Evolutionary conservation across 352 stramenopile genomes (phyloP).

Genomic region (Phytophthora meadii): DNA sequence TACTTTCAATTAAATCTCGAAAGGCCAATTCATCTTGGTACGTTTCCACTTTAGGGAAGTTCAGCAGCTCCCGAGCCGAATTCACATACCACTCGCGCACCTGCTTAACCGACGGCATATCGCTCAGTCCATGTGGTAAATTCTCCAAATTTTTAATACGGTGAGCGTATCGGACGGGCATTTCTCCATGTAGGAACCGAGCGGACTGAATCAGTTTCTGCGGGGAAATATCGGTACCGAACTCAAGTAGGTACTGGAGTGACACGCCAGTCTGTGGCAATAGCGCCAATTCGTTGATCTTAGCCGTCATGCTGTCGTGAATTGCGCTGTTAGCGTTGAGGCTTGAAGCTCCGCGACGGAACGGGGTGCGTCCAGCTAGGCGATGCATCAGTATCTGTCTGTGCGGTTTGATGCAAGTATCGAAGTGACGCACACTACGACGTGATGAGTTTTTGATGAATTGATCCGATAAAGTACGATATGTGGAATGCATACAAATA

Average conservation of each 20-base stretch:
- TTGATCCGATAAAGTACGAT: conserved; percentile 6
- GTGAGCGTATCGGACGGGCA: conserved; percentile 98
- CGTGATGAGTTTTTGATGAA: neutral
- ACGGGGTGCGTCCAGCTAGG: conserved; percentile 1
- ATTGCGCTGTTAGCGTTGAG: conserved; percentile 12
- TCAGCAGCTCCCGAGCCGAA: conserved; percentile 95
- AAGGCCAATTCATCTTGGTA: conserved; percentile 93
- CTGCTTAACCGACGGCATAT: conserved; percentile 94
- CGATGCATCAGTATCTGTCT: conserved; percentile 18
- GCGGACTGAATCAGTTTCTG: conserved; percentile 93
- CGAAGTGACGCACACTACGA: conserved; percentile 20
- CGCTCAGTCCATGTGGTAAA: conserved; percentile 93
- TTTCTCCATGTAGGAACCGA: conserved; percentile 97
- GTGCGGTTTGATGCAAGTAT: conserved; percentile 1
- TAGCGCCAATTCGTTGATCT: conserved; percentile 73
- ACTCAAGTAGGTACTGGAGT: conserved; percentile 89
- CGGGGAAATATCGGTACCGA: conserved; percentile 80
- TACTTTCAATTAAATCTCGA: conserved; percentile 94
- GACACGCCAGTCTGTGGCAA: conserved; percentile 88
- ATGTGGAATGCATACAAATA: neutral
- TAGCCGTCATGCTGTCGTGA: conserved; percentile 62
- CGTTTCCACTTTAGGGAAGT: conserved; percentile 85
- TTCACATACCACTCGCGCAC: conserved; percentile 98
- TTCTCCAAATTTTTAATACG: conserved; percentile 96
- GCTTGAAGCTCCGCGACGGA: conserved; percentile 20